Conservation (phyloP, 306 rosid genomes). For the Ceratonia siliqua region DNA sequence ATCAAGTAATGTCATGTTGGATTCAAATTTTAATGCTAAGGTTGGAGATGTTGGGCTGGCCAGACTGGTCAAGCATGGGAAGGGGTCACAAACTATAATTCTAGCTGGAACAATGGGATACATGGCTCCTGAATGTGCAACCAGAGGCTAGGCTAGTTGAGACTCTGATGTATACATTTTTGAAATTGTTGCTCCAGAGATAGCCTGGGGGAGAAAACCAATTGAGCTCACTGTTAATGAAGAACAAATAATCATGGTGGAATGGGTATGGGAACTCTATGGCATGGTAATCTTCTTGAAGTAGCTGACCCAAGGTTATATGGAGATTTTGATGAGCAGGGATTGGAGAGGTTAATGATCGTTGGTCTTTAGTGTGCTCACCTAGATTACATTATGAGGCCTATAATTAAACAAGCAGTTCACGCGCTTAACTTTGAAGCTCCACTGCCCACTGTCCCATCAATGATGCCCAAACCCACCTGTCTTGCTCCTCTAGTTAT, state of each 20-base stretch:
- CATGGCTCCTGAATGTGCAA: conserved; percentile 42
- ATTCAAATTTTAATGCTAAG: conserved; percentile 34
- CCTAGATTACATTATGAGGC: conserved; percentile 33
- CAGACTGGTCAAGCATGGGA: conserved; percentile 33
- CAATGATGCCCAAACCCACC: conserved; percentile 9
- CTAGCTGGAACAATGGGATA: conserved; percentile 50
- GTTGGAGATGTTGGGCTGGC: conserved; percentile 56
- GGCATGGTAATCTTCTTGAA: conserved; percentile 10
- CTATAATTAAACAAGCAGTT: conserved; percentile 41
- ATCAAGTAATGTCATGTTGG: conserved; percentile 49
- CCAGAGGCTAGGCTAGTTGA: conserved; percentile 37
- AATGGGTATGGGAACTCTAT: conserved; percentile 47
- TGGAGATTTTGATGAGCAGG: conserved; percentile 15
- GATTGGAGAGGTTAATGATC: conserved; percentile 34
- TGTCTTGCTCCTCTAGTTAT: background rate
- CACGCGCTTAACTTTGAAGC: conserved; percentile 39
- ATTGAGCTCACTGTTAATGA: background rate
- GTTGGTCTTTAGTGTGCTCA: conserved; percentile 48
- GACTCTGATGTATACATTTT: conserved; percentile 50
- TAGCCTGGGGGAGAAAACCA: conserved; percentile 51
- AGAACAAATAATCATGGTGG: conserved; percentile 18
- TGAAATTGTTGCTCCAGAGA: conserved; percentile 50
- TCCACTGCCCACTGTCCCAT: conserved; percentile 34
- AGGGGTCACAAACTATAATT: conserved; percentile 32
- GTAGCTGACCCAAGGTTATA: conserved; percentile 29